Base-by-base conservation (phyloP, 2,329 filamentous ascomycete genomes). In the Phialocephala sp. region DNA sequence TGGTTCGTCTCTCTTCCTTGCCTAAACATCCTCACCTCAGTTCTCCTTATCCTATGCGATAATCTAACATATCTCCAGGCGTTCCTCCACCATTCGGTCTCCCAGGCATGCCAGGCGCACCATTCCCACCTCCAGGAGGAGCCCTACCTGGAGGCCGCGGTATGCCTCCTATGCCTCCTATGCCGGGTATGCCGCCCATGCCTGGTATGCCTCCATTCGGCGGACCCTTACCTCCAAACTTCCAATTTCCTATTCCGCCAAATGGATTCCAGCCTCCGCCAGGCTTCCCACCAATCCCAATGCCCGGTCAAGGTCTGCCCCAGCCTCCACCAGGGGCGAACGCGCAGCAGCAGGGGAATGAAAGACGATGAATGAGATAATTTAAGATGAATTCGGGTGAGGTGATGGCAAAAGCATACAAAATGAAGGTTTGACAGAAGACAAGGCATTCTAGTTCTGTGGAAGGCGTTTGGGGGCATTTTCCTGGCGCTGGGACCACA, bases 11-110 rank as follows among this genome's bases (percentile, higher is more conserved):
- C 27, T 32, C 27, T 32, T 32, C 27, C 27, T 32, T 6, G 6
- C 27, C 75, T 75, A 74, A 77, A n/a, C n/a, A n/a, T 76, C 68
- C 24, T 73, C 72, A 57, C 11, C 32, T 41, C 36, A 35, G 27
- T 27, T 39, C 32, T 39, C n/a, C 56, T 35, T 24, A 11, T 6
- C 43, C n/a, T 20, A 61, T 18, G 47, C 18, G 32, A 45, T 4
- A 55, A 45, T 58, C 24, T 61, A 58, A 63, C 59, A 47, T 39
- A 52, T 6, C 8, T 39, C 58, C 52, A 20, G 75, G 73, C 24
- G 80, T 83, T 65, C 78, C 80, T 43, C 88, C 87, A 54, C 88
- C 87, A 35, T 89, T 89, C 72, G 84, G 83, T 63, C 79, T 82
- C 68, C 81, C 82, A 60, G 84, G 83, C 89, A 85, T 67, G 54